These are phyloP conservation scores for Stachybotrys chlorohalonatus DNA, from an alignment of 2,329 filamentous ascomycete species.

Conservation along the genomic window DNA sequence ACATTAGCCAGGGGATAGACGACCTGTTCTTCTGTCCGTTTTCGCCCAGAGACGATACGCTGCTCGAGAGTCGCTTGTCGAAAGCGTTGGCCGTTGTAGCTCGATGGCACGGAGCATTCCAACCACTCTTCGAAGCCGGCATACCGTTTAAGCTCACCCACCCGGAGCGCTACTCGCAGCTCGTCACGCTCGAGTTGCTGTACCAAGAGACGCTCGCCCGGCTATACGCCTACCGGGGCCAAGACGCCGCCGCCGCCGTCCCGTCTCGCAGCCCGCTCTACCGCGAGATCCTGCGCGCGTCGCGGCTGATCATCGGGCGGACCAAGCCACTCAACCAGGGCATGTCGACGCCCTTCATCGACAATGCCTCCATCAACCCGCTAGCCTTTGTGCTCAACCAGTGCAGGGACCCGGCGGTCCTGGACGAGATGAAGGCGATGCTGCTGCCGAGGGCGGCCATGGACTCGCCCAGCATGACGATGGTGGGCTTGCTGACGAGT, in stretches of 20 bases:
- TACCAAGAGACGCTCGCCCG: constrained; percentile 9
- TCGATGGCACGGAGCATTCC: constrained; percentile 9
- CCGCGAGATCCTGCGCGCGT: constrained; percentile 8
- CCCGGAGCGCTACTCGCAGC: constrained; percentile 6
- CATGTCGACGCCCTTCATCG: constrained; percentile 1
- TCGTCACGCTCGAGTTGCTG: constrained; percentile 10
- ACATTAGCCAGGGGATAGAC: too few relatives aligned
- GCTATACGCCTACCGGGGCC: constrained; percentile 1
- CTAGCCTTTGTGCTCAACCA: constrained; percentile 10
- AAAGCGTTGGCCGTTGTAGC: neutral
- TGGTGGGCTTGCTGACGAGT: constrained; percentile 8
- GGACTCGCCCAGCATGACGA: constrained; percentile 1
- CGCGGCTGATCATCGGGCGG: constrained; percentile 2
- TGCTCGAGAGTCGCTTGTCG: neutral
- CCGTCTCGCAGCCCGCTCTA: constrained; percentile 9
- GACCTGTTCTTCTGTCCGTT: neutral
- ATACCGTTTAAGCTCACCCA: constrained; percentile 3
- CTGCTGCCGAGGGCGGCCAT: constrained; percentile 5
- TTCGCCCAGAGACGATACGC: constrained; percentile 5
- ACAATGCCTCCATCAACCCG: constrained; percentile 3
- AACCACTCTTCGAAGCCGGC: constrained; percentile 5
- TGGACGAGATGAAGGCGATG: constrained; percentile 5
- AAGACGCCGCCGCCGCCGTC: constrained; percentile 5
- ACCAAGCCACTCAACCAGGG: neutral
- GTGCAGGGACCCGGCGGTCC: constrained; percentile 7